Base-by-base conservation (phyloP, 2,329 filamentous ascomycete species). In the Stachybotrys echinatus region DNA sequence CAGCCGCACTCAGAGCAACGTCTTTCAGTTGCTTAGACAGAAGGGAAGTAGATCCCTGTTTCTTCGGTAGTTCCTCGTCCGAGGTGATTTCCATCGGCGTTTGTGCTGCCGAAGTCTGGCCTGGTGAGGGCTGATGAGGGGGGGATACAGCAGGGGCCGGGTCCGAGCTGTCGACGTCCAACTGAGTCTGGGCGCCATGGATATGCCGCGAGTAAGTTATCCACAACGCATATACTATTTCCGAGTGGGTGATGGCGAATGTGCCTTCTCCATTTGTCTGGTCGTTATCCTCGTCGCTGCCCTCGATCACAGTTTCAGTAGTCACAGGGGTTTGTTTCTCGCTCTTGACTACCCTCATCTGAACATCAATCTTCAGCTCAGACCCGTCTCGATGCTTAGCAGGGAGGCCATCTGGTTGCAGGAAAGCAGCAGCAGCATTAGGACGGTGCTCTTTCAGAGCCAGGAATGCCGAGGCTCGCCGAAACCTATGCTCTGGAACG, bases 271-370 rank as follows among this genome's bases (percentile, higher is more conserved):
- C 61, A 22, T 52, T 71, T 63, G 44, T 49, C 49, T 59, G 61
- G 34, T 75, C 72, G n/a, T 70, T 72, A 43, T 80, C 77, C 37
- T 80, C 78, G 45, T 79, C 78, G 48, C 74, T 80, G 38, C 72
- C 70, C 64, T 90, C 84, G 48, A 81, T 74, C n/a, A 86, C 80
- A 2, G 84, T 80, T 55, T 85, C 75, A 50, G 85, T 79, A 48
- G 80, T 77, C 52, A 82, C 74, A 40, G 38, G 19, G 3, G 75
- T 70, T 50, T 83, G 81, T 57, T 84, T 86, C 59, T 92, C 91
- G 65, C 89, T 96, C 70, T 92, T 90, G 17, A 97, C 92, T 21
- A 99, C 91, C 31, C 94, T 84, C 87, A 99, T 90, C 69, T 99
- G 94, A 23, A 96, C 85, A 65, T 99, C 94, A 34, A 99, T 89